phyloP scores from a whole-genome alignment of 441 rosid genomes.

The Bocquillonia castaneifolia region DNA sequence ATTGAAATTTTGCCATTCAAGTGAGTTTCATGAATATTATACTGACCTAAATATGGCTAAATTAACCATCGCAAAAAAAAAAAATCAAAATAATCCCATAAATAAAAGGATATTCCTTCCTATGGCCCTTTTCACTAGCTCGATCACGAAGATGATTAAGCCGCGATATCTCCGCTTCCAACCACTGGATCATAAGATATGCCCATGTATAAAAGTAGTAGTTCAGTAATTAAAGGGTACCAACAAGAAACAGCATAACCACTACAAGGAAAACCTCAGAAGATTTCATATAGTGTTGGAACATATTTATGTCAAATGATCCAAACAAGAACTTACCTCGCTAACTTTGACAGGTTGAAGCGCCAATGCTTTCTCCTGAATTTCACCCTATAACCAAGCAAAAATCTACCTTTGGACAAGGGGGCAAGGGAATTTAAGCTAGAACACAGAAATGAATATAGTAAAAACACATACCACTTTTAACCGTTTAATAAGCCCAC shows the following conservation, averaged over 20 bases:
- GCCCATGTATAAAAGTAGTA: slow-evolving; percentile 15
- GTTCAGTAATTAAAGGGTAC: slow-evolving; percentile 12
- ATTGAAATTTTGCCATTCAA: neutral
- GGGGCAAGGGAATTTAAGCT: slow-evolving; percentile 15
- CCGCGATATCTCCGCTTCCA: slow-evolving; percentile 69
- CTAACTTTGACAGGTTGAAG: slow-evolving; percentile 64
- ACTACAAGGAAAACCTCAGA: neutral
- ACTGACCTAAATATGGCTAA: neutral
- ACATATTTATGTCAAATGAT: no score
- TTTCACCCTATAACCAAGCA: slow-evolving; percentile 62
- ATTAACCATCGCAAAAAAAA: slow-evolving; percentile 9
- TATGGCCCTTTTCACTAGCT: slow-evolving; percentile 82
- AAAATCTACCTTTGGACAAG: slow-evolving; percentile 23
- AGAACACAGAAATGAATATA: slow-evolving; percentile 21
- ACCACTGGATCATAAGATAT: slow-evolving; percentile 41
- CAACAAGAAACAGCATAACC: neutral
- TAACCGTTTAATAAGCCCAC: slow-evolving; percentile 60
- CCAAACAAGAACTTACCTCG: slow-evolving; percentile 71
- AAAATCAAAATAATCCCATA: slow-evolving; percentile 21
- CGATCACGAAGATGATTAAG: slow-evolving; percentile 74
- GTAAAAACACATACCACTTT: slow-evolving; percentile 59
- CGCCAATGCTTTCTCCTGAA: slow-evolving; percentile 61
- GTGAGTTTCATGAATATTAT: neutral
- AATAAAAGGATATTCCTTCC: slow-evolving; percentile 86
- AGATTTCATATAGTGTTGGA: no score